A percentile compares a stretch with the other conserved stretches of the same genome.
Evolutionary conservation across 176 grass and related monocot genomes (phyloP).

Genomic region (Ensete glaucum): DNA sequence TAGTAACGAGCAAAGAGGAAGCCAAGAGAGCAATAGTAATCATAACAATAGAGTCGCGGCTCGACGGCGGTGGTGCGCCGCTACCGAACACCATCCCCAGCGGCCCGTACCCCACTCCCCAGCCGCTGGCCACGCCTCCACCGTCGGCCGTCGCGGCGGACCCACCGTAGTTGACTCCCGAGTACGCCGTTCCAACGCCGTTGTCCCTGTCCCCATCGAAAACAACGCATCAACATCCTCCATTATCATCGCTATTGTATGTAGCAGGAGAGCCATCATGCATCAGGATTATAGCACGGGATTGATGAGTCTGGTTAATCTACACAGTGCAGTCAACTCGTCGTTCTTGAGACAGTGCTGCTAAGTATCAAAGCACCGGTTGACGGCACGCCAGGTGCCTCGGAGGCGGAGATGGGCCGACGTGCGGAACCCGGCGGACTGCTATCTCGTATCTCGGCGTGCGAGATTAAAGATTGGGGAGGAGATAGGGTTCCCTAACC

Average conservation of each 20-base stretch:
- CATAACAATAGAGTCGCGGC: background rate
- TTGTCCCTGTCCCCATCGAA: constrained; percentile 27
- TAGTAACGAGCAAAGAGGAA: background rate
- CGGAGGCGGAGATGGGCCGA: background rate
- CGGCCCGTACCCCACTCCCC: constrained; percentile 22
- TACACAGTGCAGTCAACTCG: too few species aligned
- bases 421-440: background rate
- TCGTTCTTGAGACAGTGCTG: too few species aligned
- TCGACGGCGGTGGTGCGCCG: constrained; percentile 8
- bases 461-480: too few species aligned
- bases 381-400: background rate
- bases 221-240: background rate
- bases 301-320: too few species aligned
- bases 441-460: too few species aligned
- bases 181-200: constrained; percentile 16
- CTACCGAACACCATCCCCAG: constrained; percentile 52
- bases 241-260: background rate
- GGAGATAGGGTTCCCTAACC: too few species aligned
- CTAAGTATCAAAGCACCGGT: too few species aligned
- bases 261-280: constrained; percentile 17
- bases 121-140: background rate
- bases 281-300: background rate
- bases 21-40: background rate
- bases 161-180: constrained; percentile 44
- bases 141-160: constrained; percentile 2